Evolutionary conservation across 768 basidiomycete genomes (phyloP).

Genomic region (Tephrocybe sp.): DNA sequence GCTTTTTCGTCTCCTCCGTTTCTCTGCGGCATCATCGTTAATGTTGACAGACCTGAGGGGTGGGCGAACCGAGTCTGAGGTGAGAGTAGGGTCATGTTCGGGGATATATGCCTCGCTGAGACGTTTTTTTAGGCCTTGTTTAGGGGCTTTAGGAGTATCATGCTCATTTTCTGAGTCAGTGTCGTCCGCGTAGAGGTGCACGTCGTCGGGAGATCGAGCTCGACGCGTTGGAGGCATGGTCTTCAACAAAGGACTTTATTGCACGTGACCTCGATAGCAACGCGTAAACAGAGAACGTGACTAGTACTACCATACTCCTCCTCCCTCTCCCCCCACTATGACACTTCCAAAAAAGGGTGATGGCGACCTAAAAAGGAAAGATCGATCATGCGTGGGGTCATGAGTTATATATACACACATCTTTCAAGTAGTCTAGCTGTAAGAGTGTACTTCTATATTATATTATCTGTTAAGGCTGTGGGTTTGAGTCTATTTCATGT

Average conservation of each 20-base stretch:
- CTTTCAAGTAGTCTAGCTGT: no score
- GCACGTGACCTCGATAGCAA: constrained; percentile 36
- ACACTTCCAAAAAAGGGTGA: no score
- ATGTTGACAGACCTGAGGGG: constrained; percentile 51
- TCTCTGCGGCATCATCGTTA: constrained; percentile 90
- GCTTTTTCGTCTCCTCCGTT: constrained; percentile 78
- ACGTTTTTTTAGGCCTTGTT: constrained; percentile 51
- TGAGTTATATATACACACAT: no score
- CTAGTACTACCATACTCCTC: no score
- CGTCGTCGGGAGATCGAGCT: constrained; percentile 33
- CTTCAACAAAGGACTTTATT: constrained; percentile 36
- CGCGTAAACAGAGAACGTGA: constrained; percentile 23
- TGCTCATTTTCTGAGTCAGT: constrained; percentile 39
- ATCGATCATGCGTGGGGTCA: no score
- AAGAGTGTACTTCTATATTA: no score
- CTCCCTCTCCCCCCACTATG: no score
- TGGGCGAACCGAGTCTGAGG: constrained; percentile 32
- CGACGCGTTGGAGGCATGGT: constrained; percentile 40
- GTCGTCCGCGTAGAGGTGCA: constrained; percentile 36
- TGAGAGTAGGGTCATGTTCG: constrained; percentile 43
- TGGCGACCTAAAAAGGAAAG: no score
- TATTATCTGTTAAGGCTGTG: no score
- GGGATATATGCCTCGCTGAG: constrained; percentile 57
- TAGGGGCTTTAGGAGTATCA: constrained; percentile 38
- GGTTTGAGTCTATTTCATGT: no score